Evolutionary conservation across 2,329 filamentous ascomycete genomes (phyloP), one percentile per base, ranked within the genome.

Genomic region (Alternaria brassicae): DNA sequence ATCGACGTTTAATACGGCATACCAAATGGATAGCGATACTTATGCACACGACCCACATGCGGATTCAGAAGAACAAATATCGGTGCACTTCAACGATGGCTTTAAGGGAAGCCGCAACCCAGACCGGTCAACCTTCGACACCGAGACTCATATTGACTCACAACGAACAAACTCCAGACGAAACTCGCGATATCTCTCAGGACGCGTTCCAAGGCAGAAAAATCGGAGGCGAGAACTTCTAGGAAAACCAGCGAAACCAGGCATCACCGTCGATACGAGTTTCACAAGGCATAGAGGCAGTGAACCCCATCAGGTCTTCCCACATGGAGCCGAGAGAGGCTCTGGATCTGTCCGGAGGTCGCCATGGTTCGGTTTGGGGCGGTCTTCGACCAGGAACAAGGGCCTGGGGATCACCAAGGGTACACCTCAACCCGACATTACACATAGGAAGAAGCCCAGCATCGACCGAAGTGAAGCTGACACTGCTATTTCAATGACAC

Each of bases 221-320:
- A 90, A 88, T 3, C 84, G 84, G 54, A 83, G 84, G 28, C 82
- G 87, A 52, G 87, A 90, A 69, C 86, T 85, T 68, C 58, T 72
- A 82, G 83, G 21, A 82, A 88, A 71, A 86, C 88, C 73, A 81
- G 83, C 56, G 82, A 84, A 76, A 54, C 85, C 85, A 8, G 88
- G 88, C 12, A 90, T 91, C 70, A 88, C 82, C 63, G 75, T 92
- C 19, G 87, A 91, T 63, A 93, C 90, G 2, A 88, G 89, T 71
- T 89, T 91, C 81, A 80, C 86, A 30, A 72, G 75, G 37, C 79
- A 81, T 51, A 69, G 67, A 66, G 79, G 71, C 45, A 61, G 80
- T 76, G 61, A 81, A 81, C 72, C 85, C 74, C 65, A 82, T 72
- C 73, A 82, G 76, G 72, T 81, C 12, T 78, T 77, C 32, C 77